Percentiles rank a stretch among this genome's conserved stretches.
Evolutionary conservation across 1,139 yeast genomes (phyloP).

Genomic region (Geotrichum aggregatum): DNA sequence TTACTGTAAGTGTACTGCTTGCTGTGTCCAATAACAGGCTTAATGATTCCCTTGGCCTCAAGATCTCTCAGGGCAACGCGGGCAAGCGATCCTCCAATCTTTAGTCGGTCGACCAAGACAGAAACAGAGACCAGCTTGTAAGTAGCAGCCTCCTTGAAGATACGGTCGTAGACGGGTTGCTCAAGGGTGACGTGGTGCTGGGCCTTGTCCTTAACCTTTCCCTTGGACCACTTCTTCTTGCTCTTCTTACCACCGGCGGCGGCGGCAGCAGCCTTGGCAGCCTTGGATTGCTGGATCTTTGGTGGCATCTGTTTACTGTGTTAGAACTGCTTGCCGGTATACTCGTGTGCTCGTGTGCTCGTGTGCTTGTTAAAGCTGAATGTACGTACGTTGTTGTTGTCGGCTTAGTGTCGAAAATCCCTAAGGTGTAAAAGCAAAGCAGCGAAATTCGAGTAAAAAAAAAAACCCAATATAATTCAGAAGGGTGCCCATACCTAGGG

Average conservation of each 20-base stretch:
- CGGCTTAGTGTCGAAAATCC: constrained; percentile 9
- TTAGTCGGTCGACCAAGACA: constrained; percentile 97
- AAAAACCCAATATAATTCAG: neutral
- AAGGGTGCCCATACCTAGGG: neutral
- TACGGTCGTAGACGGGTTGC: constrained; percentile 98
- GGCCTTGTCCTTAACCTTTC: constrained; percentile 99
- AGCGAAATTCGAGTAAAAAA: neutral
- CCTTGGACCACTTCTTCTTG: constrained; percentile 99
- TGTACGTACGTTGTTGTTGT: constrained; percentile 11
- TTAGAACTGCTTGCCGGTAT: neutral
- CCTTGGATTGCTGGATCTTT: constrained; percentile 98
- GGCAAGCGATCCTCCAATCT: constrained; percentile 98
- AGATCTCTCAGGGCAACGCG: constrained; percentile 96
- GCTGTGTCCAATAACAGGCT: constrained; percentile 92
- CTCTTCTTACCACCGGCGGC: constrained; percentile 99
- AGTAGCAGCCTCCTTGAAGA: constrained; percentile 98
- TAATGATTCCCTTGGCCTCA: constrained; percentile 92
- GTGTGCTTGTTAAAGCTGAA: neutral
- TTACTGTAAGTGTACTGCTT: constrained; percentile 86
- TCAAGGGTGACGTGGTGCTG: constrained; percentile 96
- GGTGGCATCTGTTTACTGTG: constrained; percentile 96
- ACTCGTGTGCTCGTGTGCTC: neutral
- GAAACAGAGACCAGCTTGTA: constrained; percentile 98
- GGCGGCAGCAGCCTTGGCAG: constrained; percentile 99
- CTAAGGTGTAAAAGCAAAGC: neutral